Base-by-base conservation (phyloP, 1,284 basidiomycete species). In the Trametes hirsuta region DNA sequence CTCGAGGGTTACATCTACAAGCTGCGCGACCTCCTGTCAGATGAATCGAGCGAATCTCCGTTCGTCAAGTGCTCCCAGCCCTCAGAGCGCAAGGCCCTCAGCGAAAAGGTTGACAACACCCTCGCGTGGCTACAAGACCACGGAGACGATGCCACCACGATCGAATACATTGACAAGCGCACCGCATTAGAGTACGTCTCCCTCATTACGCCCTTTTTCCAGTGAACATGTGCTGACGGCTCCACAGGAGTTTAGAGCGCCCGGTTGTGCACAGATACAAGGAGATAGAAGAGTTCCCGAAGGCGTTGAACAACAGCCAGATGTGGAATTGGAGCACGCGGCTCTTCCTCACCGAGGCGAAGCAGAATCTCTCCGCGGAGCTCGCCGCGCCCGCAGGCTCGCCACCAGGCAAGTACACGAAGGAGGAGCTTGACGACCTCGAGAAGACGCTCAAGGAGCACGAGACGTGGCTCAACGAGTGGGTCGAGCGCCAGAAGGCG, bases 1-100 rank as follows among this genome's bases (percentile, higher is more conserved):
- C 86, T 99, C 57, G 97, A 99, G 76, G 85, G 90, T 25, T 97
- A 96, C 74, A 76, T 98, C 18, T 99, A 99, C 79, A 86, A 89
- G 58, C 78, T 98, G 36, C 88, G 94, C 22, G 95, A 96, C 71
- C 80, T 95, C 24, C 78, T 98, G 9, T 84, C 87, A 25, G 85
- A 88, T 40, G 84, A 85, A 8, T 81, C 83, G 64, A 72, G 77
- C 1, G 81, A 87, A 3, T 84, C 86, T 2, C 89, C 91, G 15
- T 92, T 95, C 77, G 85, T 85, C 73, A 88, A 89, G 71, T 96
- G 87, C 72, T 94, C 90, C 44, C 90, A 86, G 63, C 76, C 81
- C 10, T 71, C 74, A 9, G 97, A 99, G 76, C 80, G 93, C 55
- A 75, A 82, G 53, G 77, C 77, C 18, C 84, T 99, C 56, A 72